phyloP scores from a whole-genome alignment of 768 basidiomycete species.

The Dendrothele bispora region DNA sequence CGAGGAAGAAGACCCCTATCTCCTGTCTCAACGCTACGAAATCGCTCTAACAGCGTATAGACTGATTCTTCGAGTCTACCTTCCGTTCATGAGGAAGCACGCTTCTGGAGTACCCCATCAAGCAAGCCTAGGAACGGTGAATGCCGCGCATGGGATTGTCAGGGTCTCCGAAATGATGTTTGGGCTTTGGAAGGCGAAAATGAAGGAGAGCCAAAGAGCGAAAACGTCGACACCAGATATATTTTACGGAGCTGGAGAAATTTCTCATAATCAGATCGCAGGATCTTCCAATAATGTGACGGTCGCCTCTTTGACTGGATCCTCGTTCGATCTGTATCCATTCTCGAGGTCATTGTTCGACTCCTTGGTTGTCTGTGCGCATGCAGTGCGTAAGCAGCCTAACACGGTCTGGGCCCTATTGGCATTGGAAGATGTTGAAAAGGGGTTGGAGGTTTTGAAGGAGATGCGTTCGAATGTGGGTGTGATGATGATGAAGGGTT shows the following conservation, averaged over 20 bases:
- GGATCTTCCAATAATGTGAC: constrained; percentile 1
- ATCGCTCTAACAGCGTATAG: constrained; percentile 60
- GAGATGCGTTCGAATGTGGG: constrained; percentile 31
- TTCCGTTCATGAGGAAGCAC: constrained; percentile 57
- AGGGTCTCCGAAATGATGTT: constrained; percentile 47
- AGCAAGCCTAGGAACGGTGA: constrained; percentile 56
- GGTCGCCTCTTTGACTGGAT: constrained; percentile 29
- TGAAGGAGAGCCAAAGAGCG: background rate
- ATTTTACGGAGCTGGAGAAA: too few species aligned
- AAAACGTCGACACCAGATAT: too few species aligned
- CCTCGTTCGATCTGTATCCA: constrained; percentile 56
- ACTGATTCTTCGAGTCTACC: constrained; percentile 61
- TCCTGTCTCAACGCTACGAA: constrained; percentile 56
- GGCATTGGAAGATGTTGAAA: constrained; percentile 46
- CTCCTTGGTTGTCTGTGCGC: constrained; percentile 63
- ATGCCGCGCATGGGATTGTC: constrained; percentile 67
- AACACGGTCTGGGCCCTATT: constrained; percentile 43
- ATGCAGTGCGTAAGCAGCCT: constrained; percentile 58
- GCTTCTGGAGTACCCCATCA: constrained; percentile 32
- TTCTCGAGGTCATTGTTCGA: constrained; percentile 65
- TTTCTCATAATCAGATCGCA: too few species aligned
- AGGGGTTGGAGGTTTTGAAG: constrained; percentile 43
- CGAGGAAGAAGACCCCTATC: constrained; percentile 28
- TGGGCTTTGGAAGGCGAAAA: constrained; percentile 33
- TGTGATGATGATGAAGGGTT: constrained; percentile 28